A percentile compares a stretch with the other conserved stretches of the same genome.
These are phyloP conservation scores for Coemansia sp. DNA, from an alignment of 192 early-diverging fungal species.

Conservation along the genomic window DNA sequence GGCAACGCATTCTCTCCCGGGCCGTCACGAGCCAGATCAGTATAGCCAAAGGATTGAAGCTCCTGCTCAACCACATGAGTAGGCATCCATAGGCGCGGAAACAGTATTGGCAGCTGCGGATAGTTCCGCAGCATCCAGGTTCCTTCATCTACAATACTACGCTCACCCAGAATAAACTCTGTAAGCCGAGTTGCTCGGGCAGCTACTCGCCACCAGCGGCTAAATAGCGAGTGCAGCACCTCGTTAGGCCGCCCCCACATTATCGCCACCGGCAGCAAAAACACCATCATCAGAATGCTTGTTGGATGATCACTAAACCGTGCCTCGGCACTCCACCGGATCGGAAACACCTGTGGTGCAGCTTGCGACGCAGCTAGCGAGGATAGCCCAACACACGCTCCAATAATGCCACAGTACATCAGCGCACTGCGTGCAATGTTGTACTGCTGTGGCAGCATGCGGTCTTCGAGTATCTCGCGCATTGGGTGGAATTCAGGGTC, in stretches of 20 bases:
- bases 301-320: constrained; percentile 60
- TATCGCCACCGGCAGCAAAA: constrained; percentile 69
- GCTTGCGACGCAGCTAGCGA: constrained; percentile 13
- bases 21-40: constrained; percentile 25
- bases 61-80: constrained; percentile 51
- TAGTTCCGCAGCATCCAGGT: constrained; percentile 52
- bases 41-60: constrained; percentile 24
- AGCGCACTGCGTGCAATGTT: constrained; percentile 78
- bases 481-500: constrained; percentile 94
- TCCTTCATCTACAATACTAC: constrained; percentile 73
- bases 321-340: constrained; percentile 22
- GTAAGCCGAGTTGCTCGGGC: constrained; percentile 68
- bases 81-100: constrained; percentile 54
- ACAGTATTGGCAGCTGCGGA: constrained; percentile 55
- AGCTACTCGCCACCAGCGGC: constrained; percentile 71
- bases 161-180: constrained; percentile 78
- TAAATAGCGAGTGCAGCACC: constrained; percentile 56
- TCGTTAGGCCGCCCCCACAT: constrained; percentile 60
- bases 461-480: constrained; percentile 84
- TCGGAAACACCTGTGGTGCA: constrained; percentile 24
- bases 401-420: constrained; percentile 81
- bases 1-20: constrained; percentile 15
- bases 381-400: constrained; percentile 67
- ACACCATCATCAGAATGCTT: constrained; percentile 71
- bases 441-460: constrained; percentile 69